These are phyloP conservation scores for Globisporangium camurandrum DNA, from an alignment of 352 stramenopile species.

Conservation along the genomic window DNA sequence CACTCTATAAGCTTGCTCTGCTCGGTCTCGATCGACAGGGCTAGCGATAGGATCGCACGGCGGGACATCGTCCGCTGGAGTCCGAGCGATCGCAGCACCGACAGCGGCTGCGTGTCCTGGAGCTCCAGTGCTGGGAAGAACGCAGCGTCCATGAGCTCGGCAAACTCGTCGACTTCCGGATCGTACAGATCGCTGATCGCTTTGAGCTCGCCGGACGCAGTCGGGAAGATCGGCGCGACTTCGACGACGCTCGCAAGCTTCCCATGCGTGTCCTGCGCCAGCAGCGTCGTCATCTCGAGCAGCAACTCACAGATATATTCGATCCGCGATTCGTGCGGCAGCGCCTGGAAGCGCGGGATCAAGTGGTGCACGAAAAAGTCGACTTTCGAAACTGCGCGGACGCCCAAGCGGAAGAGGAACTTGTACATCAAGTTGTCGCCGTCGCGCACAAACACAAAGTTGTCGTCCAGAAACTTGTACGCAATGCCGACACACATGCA, in stretches of 20 bases:
- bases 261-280: constrained; percentile 34
- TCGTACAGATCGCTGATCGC: constrained; percentile 62
- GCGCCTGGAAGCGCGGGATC: constrained; percentile 35
- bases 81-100: constrained; percentile 48
- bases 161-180: constrained; percentile 63
- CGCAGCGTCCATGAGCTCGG: constrained; percentile 54
- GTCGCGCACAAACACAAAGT: constrained; percentile 44
- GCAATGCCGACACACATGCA: constrained; percentile 34
- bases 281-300: constrained; percentile 25
- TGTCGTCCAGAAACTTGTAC: constrained; percentile 37
- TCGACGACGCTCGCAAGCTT: constrained; percentile 35
- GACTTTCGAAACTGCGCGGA: constrained; percentile 29
- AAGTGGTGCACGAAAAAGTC: constrained; percentile 43
- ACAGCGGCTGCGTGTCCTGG: constrained; percentile 43
- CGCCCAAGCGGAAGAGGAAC: constrained; percentile 26
- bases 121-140: constrained; percentile 61
- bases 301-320: constrained; percentile 40
- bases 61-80: constrained; percentile 60
- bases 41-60: constrained; percentile 51
- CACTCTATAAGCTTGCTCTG: constrained; percentile 23
- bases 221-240: constrained; percentile 48
- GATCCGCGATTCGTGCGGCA: constrained; percentile 21
- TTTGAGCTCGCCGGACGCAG: constrained; percentile 42
- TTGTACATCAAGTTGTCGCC: constrained; percentile 20
- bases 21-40: constrained; percentile 49